phyloP scores from a whole-genome alignment of 1,284 basidiomycete genomes.

The Puccinia horiana region DNA sequence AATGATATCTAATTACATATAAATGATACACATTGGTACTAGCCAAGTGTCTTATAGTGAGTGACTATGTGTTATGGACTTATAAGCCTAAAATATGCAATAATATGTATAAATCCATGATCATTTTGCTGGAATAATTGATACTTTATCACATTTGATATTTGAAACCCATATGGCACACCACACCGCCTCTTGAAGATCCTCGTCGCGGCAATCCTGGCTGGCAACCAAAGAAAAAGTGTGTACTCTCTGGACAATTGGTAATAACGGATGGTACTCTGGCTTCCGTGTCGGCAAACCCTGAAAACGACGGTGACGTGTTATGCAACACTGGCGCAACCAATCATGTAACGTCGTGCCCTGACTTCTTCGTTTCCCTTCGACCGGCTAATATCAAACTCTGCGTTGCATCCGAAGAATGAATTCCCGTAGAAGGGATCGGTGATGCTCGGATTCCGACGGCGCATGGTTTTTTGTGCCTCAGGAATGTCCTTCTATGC shows the following conservation, averaged over 20 bases:
- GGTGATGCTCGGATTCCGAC: neutral
- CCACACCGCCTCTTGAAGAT: neutral
- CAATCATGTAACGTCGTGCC: neutral
- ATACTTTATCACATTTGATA: no score
- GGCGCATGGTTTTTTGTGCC: neutral
- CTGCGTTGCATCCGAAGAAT: neutral
- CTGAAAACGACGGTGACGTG: neutral
- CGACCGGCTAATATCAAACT: neutral
- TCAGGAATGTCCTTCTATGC: neutral
- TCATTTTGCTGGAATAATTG: no score
- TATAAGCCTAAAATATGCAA: no score
- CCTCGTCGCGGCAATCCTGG: neutral
- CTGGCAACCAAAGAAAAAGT: neutral
- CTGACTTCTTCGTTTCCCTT: neutral
- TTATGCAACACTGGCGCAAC: conserved; percentile 13
- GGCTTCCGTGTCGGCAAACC: neutral
- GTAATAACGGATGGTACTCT: neutral
- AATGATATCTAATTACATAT: no score
- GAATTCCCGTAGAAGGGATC: neutral
- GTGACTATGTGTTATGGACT: no score
- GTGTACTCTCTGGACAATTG: neutral
- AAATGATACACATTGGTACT: no score
- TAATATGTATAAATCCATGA: no score
- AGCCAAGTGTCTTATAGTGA: no score
- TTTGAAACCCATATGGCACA: no score